Conservation (phyloP, 306 rosid genomes). For the Carpinus viminea region DNA sequence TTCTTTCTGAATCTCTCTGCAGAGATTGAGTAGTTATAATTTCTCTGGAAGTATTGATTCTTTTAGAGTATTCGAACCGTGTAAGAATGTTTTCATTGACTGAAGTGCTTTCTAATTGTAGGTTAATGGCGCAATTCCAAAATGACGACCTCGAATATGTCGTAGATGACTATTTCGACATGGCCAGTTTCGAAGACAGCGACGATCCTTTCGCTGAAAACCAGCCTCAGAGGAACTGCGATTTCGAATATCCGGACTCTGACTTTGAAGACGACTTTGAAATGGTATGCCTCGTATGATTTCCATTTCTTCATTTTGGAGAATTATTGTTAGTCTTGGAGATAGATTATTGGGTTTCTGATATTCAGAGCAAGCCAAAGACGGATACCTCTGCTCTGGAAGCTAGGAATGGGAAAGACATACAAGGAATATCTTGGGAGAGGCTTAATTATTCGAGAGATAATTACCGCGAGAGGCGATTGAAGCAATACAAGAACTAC, state of each 20-base stretch:
- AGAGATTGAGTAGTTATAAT: too few relatives aligned
- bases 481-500: slow-evolving; percentile 82
- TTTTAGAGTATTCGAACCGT: too few relatives aligned
- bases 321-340: not conserved
- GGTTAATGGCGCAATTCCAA: slow-evolving; percentile 62
- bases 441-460: slow-evolving; percentile 74
- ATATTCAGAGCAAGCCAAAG: slow-evolving; percentile 52
- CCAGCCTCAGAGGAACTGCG: slow-evolving; percentile 14
- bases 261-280: slow-evolving; percentile 67
- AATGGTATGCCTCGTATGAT: slow-evolving; percentile 27
- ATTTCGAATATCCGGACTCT: slow-evolving; percentile 34
- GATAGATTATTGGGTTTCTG: not conserved
- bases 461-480: slow-evolving; percentile 67
- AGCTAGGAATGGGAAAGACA: slow-evolving; percentile 82
- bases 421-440: slow-evolving; percentile 96
- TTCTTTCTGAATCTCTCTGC: too few relatives aligned
- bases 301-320: not conserved
- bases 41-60: too few relatives aligned
- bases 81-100: not conserved
- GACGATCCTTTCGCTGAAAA: slow-evolving; percentile 28
- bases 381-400: slow-evolving; percentile 81
- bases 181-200: slow-evolving; percentile 48
- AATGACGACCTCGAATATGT: slow-evolving; percentile 72
- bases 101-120: slow-evolving; percentile 2
- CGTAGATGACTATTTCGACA: slow-evolving; percentile 42